Conservation (phyloP, 768 basidiomycete genomes). For the Mycena metata region DNA sequence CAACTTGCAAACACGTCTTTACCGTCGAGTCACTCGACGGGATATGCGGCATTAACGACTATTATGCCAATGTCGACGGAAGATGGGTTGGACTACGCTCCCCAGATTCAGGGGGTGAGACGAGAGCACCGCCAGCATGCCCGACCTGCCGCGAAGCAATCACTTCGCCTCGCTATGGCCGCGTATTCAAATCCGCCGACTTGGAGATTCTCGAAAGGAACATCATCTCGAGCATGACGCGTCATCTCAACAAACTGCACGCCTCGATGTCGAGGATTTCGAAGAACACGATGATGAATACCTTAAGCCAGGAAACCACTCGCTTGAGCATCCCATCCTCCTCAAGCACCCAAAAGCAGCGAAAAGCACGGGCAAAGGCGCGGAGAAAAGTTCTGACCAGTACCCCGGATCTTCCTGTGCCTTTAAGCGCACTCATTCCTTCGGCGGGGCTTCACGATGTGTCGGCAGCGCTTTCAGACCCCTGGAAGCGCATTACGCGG, state of each 20-base stretch:
- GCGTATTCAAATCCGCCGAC: conserved; percentile 71
- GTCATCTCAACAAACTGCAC: conserved; percentile 52
- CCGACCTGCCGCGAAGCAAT: conserved; percentile 74
- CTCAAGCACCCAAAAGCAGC: conserved; percentile 23
- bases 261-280: conserved; percentile 46
- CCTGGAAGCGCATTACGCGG: conserved; percentile 57
- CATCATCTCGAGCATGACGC: conserved; percentile 65
- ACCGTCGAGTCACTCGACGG: conserved; percentile 82
- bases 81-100: conserved; percentile 61
- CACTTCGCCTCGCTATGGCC: conserved; percentile 70
- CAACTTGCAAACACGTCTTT: conserved; percentile 73
- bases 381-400: conserved; percentile 18
- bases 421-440: conserved; percentile 47
- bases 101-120: conserved; percentile 43
- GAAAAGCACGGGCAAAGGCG: conserved; percentile 25
- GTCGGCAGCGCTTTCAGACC: conserved; percentile 44
- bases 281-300: conserved; percentile 28
- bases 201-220: conserved; percentile 78
- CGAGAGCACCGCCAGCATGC: conserved; percentile 64
- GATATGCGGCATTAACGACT: conserved; percentile 62
- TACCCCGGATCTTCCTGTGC: conserved; percentile 40
- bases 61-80: conserved; percentile 58
- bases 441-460: conserved; percentile 46
- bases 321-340: conserved; percentile 35
- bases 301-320: conserved; percentile 37